Conservation (phyloP, 345 rosid genomes). For the Cardamine chenopodiifolia region DNA sequence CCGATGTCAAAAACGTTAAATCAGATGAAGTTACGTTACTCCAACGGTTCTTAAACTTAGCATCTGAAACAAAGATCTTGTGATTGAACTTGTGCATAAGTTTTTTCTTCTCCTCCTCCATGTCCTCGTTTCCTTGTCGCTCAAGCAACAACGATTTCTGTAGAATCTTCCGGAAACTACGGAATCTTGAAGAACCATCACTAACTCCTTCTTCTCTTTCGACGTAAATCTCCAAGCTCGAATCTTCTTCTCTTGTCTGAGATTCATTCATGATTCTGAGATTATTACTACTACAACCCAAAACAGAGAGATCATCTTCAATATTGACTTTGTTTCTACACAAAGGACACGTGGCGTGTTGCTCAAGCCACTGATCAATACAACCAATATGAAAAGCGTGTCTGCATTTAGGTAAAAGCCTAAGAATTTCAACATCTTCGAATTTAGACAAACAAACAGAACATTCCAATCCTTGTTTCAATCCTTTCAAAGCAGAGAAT, state of each 20-base stretch:
- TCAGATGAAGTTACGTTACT: slow-evolving; percentile 84
- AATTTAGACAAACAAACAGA: slow-evolving; percentile 83
- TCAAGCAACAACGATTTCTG: slow-evolving; percentile 40
- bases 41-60: slow-evolving; percentile 72
- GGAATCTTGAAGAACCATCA: slow-evolving; percentile 41
- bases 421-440: slow-evolving; percentile 74
- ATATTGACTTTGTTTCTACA: slow-evolving; percentile 65
- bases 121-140: slow-evolving; percentile 11
- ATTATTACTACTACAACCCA: slow-evolving; percentile 55
- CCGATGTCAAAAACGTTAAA: slow-evolving; percentile 64
- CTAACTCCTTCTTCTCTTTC: slow-evolving; percentile 62
- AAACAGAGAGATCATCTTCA: slow-evolving; percentile 58
- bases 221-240: slow-evolving; percentile 61
- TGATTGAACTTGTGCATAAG: slow-evolving; percentile 65
- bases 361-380: slow-evolving; percentile 90
- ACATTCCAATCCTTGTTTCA: slow-evolving; percentile 81
- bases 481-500: slow-evolving; percentile 84
- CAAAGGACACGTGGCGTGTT: slow-evolving; percentile 86
- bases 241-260: slow-evolving; percentile 45
- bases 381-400: slow-evolving; percentile 90
- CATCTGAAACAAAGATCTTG: slow-evolving; percentile 67
- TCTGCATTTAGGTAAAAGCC: slow-evolving; percentile 81
- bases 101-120: slow-evolving; percentile 32
- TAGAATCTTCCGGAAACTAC: slow-evolving; percentile 64
- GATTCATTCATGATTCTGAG: slow-evolving; percentile 52